These are phyloP conservation scores for Isatis lusitanica DNA, from an alignment of 441 rosid species.

Conservation along the genomic window DNA sequence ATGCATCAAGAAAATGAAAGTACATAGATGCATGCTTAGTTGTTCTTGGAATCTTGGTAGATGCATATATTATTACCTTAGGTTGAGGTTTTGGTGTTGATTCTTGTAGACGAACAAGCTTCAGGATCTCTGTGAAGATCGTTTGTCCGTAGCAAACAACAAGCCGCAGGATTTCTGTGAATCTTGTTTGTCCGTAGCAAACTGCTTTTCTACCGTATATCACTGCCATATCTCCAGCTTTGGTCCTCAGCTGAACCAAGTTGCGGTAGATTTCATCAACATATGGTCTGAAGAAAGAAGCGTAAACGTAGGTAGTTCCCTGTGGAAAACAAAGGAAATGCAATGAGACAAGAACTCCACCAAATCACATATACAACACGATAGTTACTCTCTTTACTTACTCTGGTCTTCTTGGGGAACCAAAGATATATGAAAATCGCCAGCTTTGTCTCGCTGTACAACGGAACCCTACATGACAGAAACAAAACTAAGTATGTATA, in stretches of 20 bases:
- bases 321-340: constrained; percentile 17
- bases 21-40: not conserved
- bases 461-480: constrained; percentile 51
- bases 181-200: constrained; percentile 47
- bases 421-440: constrained; percentile 66
- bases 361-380: not conserved
- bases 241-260: constrained; percentile 53
- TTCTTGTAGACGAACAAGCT: constrained; percentile 46
- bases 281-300: constrained; percentile 50
- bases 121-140: constrained; percentile 51
- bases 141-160: constrained; percentile 54
- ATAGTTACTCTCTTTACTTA: constrained; percentile 21
- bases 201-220: constrained; percentile 54
- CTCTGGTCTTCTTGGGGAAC: constrained; percentile 62
- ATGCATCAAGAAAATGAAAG: not conserved
- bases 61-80: constrained; percentile 26
- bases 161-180: constrained; percentile 51
- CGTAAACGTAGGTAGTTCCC: constrained; percentile 59
- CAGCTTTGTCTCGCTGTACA: constrained; percentile 67
- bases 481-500: constrained; percentile 2
- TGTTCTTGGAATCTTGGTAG: constrained; percentile 4
- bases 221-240: constrained; percentile 51
- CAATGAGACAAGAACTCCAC: not conserved
- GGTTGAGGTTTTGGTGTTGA: constrained; percentile 39
- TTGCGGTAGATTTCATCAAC: constrained; percentile 59